phyloP scores from a whole-genome alignment of 305 asterid species.

The Caryopteris hybrid region DNA sequence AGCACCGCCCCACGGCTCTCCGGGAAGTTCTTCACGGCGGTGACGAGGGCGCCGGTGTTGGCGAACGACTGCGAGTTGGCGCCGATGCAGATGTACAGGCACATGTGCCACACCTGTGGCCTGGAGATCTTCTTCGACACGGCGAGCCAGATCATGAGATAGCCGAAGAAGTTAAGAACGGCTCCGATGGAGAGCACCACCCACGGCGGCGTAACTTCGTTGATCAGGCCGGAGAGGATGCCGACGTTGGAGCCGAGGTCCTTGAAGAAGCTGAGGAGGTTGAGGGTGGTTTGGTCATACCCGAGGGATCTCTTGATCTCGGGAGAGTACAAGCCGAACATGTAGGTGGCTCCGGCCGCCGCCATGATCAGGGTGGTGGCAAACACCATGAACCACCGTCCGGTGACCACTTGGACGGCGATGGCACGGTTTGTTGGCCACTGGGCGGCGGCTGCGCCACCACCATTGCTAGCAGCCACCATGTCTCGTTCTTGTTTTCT shows the following conservation, averaged over 20 bases:
- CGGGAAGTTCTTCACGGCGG: slow-evolving; percentile 76
- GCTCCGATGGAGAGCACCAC: slow-evolving; percentile 72
- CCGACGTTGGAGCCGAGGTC: slow-evolving; percentile 78
- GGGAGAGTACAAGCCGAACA: slow-evolving; percentile 61
- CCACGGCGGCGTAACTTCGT: slow-evolving; percentile 87
- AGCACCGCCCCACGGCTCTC: slow-evolving; percentile 76
- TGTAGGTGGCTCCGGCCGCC: slow-evolving; percentile 84
- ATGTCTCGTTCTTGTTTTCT: slow-evolving; percentile 1
- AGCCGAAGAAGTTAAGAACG: slow-evolving; percentile 66
- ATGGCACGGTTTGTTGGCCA: slow-evolving; percentile 22
- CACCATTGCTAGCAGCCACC: slow-evolving; percentile 28
- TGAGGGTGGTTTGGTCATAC: slow-evolving; percentile 75
- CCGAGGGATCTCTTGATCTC: slow-evolving; percentile 46
- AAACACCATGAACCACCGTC: slow-evolving; percentile 84
- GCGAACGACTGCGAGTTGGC: slow-evolving; percentile 83
- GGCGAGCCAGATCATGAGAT: slow-evolving; percentile 83
- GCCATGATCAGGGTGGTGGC: slow-evolving; percentile 64
- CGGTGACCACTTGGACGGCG: slow-evolving; percentile 35
- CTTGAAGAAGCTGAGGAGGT: slow-evolving; percentile 73
- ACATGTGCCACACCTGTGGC: slow-evolving; percentile 75
- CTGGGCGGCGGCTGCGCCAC: slow-evolving; percentile 11
- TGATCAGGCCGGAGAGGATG: slow-evolving; percentile 58
- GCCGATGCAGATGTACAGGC: slow-evolving; percentile 70
- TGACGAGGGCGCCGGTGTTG: slow-evolving; percentile 82
- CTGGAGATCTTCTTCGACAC: slow-evolving; percentile 46